Conservation (phyloP, 2,329 filamentous ascomycete genomes). For the Sarocladiaceae sp. region DNA sequence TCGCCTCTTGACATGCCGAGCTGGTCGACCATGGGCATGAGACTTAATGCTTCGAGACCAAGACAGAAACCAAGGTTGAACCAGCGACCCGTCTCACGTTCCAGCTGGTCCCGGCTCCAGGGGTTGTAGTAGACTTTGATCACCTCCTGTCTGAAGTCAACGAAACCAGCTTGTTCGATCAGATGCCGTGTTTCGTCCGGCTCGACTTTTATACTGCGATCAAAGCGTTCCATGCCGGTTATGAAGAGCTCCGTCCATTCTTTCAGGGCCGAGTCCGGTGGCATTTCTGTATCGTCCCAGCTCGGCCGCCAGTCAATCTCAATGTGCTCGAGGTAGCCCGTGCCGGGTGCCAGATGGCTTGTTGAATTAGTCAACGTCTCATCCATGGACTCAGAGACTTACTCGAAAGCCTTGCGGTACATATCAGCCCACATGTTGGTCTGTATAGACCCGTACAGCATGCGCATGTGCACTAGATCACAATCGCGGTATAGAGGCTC, state of each 20-base stretch:
- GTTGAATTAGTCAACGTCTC: conserved; percentile 4
- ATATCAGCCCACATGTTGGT: conserved; percentile 61
- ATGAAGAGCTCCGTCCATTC: conserved; percentile 66
- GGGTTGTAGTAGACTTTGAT: conserved; percentile 67
- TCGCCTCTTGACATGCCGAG: conserved; percentile 45
- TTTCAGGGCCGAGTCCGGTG: conserved; percentile 48
- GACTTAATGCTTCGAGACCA: conserved; percentile 64
- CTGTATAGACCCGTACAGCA: conserved; percentile 70
- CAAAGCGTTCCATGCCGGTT: conserved; percentile 58
- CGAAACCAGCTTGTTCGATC: conserved; percentile 68
- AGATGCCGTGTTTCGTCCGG: conserved; percentile 44
- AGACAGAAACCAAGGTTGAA: conserved; percentile 74
- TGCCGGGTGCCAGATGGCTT: conserved; percentile 70
- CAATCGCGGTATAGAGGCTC: conserved; percentile 41
- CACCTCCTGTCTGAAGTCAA: conserved; percentile 66
- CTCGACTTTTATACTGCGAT: conserved; percentile 58
- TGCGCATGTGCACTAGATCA: conserved; percentile 78
- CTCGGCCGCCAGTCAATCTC: conserved; percentile 80
- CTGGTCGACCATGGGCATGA: conserved; percentile 61
- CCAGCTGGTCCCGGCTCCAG: conserved; percentile 59
- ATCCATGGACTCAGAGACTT: conserved; percentile 25
- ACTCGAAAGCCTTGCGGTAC: conserved; percentile 65
- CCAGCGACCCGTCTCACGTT: conserved; percentile 69
- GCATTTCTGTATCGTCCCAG: conserved; percentile 57
- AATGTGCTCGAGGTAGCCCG: conserved; percentile 75